phyloP scores from a whole-genome alignment of 1,284 basidiomycete genomes.

The Psilocybe mexicana region DNA sequence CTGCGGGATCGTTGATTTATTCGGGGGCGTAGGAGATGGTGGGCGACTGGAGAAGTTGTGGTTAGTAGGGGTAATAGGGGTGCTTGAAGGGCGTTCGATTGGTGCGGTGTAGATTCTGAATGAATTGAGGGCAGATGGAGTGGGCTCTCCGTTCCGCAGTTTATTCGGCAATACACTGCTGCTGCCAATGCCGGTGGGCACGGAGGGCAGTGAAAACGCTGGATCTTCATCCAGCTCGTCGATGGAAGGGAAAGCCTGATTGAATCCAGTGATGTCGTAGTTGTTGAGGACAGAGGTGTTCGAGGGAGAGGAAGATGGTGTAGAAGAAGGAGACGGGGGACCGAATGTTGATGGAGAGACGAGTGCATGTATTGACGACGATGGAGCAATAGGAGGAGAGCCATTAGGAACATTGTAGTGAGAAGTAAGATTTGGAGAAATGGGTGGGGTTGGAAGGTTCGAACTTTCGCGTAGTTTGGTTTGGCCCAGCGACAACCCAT shows the following conservation, averaged over 20 bases:
- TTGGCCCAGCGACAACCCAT: constrained; percentile 55
- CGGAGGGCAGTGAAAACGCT: constrained; percentile 47
- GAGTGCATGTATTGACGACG: constrained; percentile 51
- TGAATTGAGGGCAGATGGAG: constrained; percentile 30
- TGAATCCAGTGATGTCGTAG: constrained; percentile 53
- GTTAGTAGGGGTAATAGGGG: constrained; percentile 61
- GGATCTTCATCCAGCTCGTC: constrained; percentile 68
- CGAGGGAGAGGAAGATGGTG: constrained; percentile 50
- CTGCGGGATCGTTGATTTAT: constrained; percentile 34
- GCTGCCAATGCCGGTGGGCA: constrained; percentile 38
- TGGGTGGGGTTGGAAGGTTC: constrained; percentile 37
- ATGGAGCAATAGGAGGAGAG: constrained; percentile 33
- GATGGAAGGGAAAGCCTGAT: constrained; percentile 68
- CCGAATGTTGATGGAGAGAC: constrained; percentile 69
- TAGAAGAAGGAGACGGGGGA: constrained; percentile 71
- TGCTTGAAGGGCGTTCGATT: constrained; percentile 70
- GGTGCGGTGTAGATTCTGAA: constrained; percentile 39
- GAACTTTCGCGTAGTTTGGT: constrained; percentile 54
- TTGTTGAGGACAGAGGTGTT: constrained; percentile 29
- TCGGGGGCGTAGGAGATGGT: constrained; percentile 36
- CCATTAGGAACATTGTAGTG: constrained; percentile 18
- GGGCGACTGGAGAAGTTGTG: constrained; percentile 63
- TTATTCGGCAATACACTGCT: constrained; percentile 18
- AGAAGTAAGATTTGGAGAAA: constrained; percentile 34
- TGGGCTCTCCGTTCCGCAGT: constrained; percentile 23